Evolutionary conservation across 225 moss, liverwort and hornwort species (phyloP), one percentile per base, ranked within the genome.

Genomic region (Asterella californica): DNA sequence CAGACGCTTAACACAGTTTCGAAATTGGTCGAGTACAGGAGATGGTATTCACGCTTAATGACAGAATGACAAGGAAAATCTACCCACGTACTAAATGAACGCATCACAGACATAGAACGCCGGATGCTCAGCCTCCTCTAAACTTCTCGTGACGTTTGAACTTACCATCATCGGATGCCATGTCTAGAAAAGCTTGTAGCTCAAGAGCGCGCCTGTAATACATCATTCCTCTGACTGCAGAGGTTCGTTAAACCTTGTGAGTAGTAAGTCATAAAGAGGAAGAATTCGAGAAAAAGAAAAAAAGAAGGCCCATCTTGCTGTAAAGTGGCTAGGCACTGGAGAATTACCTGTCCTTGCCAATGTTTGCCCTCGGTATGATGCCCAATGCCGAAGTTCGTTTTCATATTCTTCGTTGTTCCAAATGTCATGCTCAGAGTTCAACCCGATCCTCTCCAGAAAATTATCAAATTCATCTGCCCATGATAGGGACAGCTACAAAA

Each of bases 161-260:
- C 24, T 68, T 79, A 94, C 94, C 97, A 70, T 92, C 88, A 46
- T 99, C 97, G 7, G 94, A 91, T 21, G 97, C 97, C 91, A 93
- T 89, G 83, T 99, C 97, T 52, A 99, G 79, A 76, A 99, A 99
- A 29, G 97, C 86, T 82, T 94, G 94, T 75, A 99, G 77, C 84
- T 99, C 97, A 81, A 99, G 80, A 74, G 97, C 97, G 75, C 92
- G 90, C 87, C 96, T 87, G 80, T 94, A 92, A 48, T 96, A 97
- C 94, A 97, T 95, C 94, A 95, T 93, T 37, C 94, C 97, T 83
- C 94, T 87, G 34, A 97, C 94, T 94, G 87, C 76, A 89, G 46
- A 38, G 42, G 22, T 37, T 10, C 50, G 21, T 54, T 2, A 27
- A 24, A 24, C 37, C 2, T 76, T 62, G 38, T 46, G 11, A 29